phyloP scores from a whole-genome alignment of 1,284 basidiomycete species.

The Anthracocystis panici-leucophaei region DNA sequence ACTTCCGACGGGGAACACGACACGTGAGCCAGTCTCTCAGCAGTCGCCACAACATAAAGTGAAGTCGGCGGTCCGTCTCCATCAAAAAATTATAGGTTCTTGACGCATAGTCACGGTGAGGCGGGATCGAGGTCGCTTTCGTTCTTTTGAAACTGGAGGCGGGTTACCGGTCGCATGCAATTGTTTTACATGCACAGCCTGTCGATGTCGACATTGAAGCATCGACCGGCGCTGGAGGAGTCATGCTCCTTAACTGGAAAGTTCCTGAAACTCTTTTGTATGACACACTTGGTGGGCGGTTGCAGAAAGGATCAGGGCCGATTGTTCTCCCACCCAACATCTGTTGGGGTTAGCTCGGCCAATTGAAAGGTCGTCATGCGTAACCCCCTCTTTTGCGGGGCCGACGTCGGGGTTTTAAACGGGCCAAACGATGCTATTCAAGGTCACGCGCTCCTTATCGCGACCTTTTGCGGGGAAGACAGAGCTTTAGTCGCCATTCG shows the following conservation, averaged over 20 bases:
- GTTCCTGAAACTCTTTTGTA: neutral
- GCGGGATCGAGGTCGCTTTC: neutral
- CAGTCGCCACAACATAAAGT: neutral
- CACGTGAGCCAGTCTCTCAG: neutral
- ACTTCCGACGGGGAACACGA: neutral
- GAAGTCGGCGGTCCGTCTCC: constrained; percentile 3
- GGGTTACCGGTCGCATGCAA: too few species aligned
- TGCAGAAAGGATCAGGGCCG: neutral
- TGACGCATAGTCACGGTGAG: neutral
- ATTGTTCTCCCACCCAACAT: neutral
- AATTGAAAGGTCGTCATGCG: neutral
- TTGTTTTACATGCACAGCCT: too few species aligned
- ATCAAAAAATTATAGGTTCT: neutral
- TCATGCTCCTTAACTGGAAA: neutral
- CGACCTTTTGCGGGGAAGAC: neutral
- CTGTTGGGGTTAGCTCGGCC: neutral
- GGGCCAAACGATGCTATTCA: neutral
- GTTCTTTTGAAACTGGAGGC: too few species aligned
- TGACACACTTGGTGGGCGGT: neutral
- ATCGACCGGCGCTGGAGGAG: too few species aligned
- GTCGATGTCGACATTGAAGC: too few species aligned
- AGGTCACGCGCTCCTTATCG: neutral
- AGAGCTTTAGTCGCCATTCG: too few species aligned
- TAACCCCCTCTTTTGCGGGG: neutral
- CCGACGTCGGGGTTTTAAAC: neutral